Base-by-base conservation (phyloP, 176 grass and related monocot species). In the Aegilops speltoides region DNA sequence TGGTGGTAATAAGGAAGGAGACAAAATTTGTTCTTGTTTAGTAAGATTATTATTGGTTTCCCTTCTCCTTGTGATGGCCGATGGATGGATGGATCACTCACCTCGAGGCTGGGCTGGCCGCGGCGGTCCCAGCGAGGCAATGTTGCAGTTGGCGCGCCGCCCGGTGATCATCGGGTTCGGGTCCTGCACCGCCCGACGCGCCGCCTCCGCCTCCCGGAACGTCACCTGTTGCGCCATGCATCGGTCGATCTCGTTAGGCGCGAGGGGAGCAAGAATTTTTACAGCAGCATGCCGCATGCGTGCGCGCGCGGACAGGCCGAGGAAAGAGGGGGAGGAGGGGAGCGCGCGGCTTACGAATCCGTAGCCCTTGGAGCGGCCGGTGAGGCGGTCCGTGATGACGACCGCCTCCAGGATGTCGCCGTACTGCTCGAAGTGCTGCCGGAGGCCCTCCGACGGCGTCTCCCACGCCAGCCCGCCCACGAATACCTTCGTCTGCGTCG, bases 61-160 rank as follows among this genome's bases (percentile, higher is more conserved):
- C n/a, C n/a, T 36, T 65, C 36, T 31, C 12, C 32, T 78, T 33
- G 84, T 22, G 65, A n/a, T 52, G 41, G 7, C 33, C 52, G 36
- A 72, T 2, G 19, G 69, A 83, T 7, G 9, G 60, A 33, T 33
- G 54, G 61, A 52, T 33, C 13, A 52, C 82, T 87, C 64, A 93
- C 93, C 93, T 95, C 89, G 89, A 54, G 85, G 82, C 33, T 79
- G 88, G 17, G 87, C 79, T 38, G 94, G 88, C 6, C 93, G 89
- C 8, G 94, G 90, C 83, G 90, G 92, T 2, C 97, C 94, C 64
- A 87, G 19, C 71, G 94, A 92, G 63, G 97, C 97, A 81, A 99
- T 99, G 94, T 99, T 99, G 89, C 97, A 99, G 89, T 99, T 99
- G 82, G 97, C 97, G 76, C 92, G 94, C 87, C 97, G 89, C 28